These are phyloP conservation scores for Guadua angustifolia DNA, from an alignment of 176 grass and related monocot species.

Conservation along the genomic window DNA sequence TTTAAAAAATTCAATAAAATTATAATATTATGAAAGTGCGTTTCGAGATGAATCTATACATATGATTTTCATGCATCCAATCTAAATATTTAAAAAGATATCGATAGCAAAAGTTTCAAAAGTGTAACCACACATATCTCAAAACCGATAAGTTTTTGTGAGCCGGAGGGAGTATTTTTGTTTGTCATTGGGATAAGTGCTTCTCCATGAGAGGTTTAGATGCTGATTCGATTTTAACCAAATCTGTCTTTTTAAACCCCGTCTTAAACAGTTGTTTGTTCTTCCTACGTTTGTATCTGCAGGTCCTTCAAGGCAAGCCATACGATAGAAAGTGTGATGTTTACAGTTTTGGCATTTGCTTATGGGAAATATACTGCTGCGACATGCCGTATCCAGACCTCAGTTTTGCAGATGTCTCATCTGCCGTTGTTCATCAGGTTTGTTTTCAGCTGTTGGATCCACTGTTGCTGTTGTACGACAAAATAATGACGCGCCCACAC, in stretches of 20 bases:
- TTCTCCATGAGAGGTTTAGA: not conserved
- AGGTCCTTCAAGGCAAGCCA: conserved; percentile 81
- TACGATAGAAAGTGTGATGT: conserved; percentile 82
- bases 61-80: too few relatives aligned
- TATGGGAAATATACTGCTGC: conserved; percentile 89
- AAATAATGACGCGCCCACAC: not conserved
- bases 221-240: not conserved
- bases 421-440: conserved; percentile 75
- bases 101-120: too few relatives aligned
- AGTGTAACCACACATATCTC: too few relatives aligned
- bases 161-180: not conserved
- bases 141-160: too few relatives aligned
- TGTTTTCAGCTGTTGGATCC: conserved; percentile 18
- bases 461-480: not conserved
- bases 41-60: too few relatives aligned
- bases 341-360: conserved; percentile 76
- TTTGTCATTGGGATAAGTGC: not conserved
- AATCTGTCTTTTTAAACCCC: not conserved
- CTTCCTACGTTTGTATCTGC: not conserved
- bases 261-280: not conserved
- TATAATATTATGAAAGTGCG: too few relatives aligned
- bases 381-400: conserved; percentile 82
- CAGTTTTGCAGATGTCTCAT: conserved; percentile 75
- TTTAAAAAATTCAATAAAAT: too few relatives aligned
- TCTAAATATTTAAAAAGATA: too few relatives aligned